Conservation (phyloP, 371 early-diverging fungal species). For the Syncephalastrum racemosum region DNA sequence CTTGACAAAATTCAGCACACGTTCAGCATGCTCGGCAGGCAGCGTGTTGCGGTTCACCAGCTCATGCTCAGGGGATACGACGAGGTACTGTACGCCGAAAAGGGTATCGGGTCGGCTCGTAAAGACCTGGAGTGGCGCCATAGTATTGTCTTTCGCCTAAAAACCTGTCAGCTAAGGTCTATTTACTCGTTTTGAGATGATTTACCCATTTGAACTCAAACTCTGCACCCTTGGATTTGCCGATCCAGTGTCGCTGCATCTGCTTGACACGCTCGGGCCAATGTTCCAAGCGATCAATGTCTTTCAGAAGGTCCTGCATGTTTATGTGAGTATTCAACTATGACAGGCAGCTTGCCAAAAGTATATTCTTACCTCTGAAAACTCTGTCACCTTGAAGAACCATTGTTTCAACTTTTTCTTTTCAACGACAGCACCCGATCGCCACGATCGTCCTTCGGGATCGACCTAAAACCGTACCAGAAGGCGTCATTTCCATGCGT, state of each 20-base stretch:
- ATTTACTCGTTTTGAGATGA: not conserved
- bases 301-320: slow-evolving; percentile 70
- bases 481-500: not conserved
- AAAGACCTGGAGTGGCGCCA: slow-evolving; percentile 64
- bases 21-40: slow-evolving; percentile 47
- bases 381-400: slow-evolving; percentile 88
- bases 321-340: not conserved
- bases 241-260: slow-evolving; percentile 95
- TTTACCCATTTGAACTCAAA: slow-evolving; percentile 60
- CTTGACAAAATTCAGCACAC: slow-evolving; percentile 55
- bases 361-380: slow-evolving; percentile 64
- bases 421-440: slow-evolving; percentile 95
- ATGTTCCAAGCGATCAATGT: slow-evolving; percentile 66
- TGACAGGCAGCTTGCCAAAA: not conserved
- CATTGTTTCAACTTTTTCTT: slow-evolving; percentile 84
- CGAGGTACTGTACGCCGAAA: slow-evolving; percentile 76
- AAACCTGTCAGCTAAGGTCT: not conserved
- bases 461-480: slow-evolving; percentile 64
- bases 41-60: slow-evolving; percentile 32
- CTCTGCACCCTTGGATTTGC: slow-evolving; percentile 82
- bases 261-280: slow-evolving; percentile 92
- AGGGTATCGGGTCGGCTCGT: slow-evolving; percentile 82
- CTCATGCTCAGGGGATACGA: slow-evolving; percentile 73
- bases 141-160: slow-evolving; percentile 5
- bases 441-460: slow-evolving; percentile 84